Evolutionary conservation across 2,329 filamentous ascomycete genomes (phyloP).

Genomic region (Alternaria sp.): DNA sequence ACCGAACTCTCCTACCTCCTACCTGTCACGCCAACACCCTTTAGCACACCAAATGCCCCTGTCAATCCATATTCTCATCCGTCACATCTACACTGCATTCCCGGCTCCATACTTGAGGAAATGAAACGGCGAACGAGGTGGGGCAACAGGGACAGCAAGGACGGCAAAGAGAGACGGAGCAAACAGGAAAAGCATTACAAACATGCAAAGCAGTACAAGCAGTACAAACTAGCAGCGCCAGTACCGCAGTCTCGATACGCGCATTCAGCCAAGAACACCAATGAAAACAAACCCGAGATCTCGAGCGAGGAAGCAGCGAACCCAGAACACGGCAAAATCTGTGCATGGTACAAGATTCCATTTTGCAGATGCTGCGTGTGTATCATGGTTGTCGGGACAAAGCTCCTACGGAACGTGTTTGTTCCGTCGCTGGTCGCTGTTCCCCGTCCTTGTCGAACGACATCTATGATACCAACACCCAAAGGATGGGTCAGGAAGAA

Average conservation of each 20-base stretch:
- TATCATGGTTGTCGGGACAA: background rate
- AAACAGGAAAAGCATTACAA: background rate
- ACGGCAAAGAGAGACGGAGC: background rate
- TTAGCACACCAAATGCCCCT: constrained; percentile 69
- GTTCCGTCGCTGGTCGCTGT: background rate
- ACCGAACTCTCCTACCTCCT: constrained; percentile 68
- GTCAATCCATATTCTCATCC: constrained; percentile 4
- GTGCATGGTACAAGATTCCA: constrained; percentile 1
- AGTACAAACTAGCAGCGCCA: background rate
- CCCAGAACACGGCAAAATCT: background rate
- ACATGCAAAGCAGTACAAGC: background rate
- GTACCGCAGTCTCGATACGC: background rate
- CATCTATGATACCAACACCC: background rate
- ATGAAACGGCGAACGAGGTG: constrained; percentile 9
- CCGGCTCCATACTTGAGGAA: background rate
- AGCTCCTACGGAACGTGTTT: background rate
- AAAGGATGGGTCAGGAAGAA: background rate
- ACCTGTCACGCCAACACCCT: constrained; percentile 72
- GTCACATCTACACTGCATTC: background rate
- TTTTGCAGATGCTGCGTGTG: constrained; percentile 6
- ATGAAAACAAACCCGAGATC: background rate
- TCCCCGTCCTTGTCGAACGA: background rate
- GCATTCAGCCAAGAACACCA: background rate
- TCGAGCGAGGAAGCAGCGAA: background rate
- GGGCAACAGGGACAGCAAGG: background rate